A percentile compares a stretch with the other conserved stretches of the same genome.
Evolutionary conservation across 331 rosid species (phyloP).

Genomic region (Phaseolus coccineus): DNA sequence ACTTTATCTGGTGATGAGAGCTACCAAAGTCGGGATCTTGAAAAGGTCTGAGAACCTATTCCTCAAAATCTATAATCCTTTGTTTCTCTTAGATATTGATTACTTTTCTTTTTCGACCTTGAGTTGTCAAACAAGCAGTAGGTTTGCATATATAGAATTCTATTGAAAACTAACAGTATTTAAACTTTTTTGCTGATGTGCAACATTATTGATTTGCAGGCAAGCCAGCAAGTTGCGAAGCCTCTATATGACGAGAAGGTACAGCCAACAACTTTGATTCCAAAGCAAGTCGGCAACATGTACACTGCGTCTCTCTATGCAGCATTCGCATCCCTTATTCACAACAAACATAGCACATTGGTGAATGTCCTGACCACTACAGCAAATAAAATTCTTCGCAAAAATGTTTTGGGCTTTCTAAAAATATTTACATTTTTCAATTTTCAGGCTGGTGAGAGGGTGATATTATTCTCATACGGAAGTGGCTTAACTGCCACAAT

Average conservation of each 20-base stretch:
- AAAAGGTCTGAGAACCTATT: constrained; percentile 67
- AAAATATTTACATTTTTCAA: constrained; percentile 36
- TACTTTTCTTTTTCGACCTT: constrained; percentile 3
- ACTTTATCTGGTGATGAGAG: constrained; percentile 80
- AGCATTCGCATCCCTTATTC: constrained; percentile 94
- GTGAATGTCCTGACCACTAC: constrained; percentile 53
- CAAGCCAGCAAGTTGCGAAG: constrained; percentile 90
- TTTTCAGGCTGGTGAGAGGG: constrained; percentile 78
- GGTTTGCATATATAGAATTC: constrained; percentile 10
- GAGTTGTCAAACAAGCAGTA: background rate
- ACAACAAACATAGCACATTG: constrained; percentile 76
- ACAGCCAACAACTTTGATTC: constrained; percentile 88
- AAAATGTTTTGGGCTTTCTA: constrained; percentile 37
- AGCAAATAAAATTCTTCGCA: constrained; percentile 27
- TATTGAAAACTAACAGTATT: background rate
- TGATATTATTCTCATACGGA: constrained; percentile 89
- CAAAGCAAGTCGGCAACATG: constrained; percentile 99
- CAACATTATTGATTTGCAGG: constrained; percentile 56
- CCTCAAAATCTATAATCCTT: constrained; percentile 16
- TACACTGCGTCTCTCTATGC: constrained; percentile 99
- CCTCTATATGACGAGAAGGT: constrained; percentile 83
- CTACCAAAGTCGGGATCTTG: constrained; percentile 97
- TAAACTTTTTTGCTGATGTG: constrained; percentile 35
- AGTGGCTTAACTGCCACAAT: constrained; percentile 92
- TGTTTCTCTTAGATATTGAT: constrained; percentile 9